Evolutionary conservation across 2,329 filamentous ascomycete species (phyloP).

Genomic region (Trichoderma sp.): DNA sequence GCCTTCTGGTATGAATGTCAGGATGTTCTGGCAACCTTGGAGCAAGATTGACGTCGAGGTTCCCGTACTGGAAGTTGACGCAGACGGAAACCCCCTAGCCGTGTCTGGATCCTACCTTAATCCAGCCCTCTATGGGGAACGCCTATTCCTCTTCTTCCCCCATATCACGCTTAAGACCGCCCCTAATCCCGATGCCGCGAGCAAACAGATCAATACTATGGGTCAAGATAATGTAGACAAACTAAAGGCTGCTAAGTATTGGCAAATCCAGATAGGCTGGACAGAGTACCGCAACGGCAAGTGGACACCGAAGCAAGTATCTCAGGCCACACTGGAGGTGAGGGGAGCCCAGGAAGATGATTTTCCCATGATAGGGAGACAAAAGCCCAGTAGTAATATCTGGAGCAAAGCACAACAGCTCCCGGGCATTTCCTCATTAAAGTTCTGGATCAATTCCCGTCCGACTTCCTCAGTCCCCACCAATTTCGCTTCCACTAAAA

Average conservation of each 20-base stretch:
- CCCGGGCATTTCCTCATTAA: too few species aligned
- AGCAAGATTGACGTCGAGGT: not conserved
- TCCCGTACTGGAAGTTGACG: not conserved
- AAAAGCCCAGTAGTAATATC: too few species aligned
- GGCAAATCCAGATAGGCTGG: not conserved
- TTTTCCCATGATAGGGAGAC: too few species aligned
- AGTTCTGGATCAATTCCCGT: too few species aligned
- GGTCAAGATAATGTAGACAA: not conserved
- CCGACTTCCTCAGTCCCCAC: too few species aligned
- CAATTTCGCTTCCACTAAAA: too few species aligned
- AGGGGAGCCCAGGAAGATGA: too few species aligned
- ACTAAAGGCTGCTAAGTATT: not conserved
- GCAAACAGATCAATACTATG: not conserved
- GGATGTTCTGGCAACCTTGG: not conserved
- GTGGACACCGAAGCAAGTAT: not conserved
- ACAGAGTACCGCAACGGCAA: not conserved
- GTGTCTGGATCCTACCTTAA: not conserved
- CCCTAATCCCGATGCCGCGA: too few species aligned
- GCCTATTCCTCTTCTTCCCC: conserved; percentile 5
- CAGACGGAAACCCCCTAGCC: not conserved
- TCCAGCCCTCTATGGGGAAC: not conserved
- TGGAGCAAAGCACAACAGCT: too few species aligned
- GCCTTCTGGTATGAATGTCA: too few species aligned
- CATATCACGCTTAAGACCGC: not conserved
- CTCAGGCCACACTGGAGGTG: too few species aligned